A percentile compares a stretch with the other conserved stretches of the same genome.
Conservation (phyloP, 768 basidiomycete genomes). For the Tephrocybe sp. region DNA sequence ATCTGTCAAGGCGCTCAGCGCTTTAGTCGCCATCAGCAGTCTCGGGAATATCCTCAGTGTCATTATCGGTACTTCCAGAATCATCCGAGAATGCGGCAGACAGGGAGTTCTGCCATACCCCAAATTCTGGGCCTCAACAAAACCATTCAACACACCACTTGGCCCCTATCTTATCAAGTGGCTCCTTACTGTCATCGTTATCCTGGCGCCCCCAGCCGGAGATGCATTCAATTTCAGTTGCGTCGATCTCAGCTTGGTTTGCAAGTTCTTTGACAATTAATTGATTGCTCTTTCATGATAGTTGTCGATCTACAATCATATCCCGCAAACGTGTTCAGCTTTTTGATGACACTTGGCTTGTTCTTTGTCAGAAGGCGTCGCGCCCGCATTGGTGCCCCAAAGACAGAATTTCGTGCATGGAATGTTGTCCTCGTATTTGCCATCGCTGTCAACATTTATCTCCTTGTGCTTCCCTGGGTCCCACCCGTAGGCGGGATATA, state of each 20-base stretch:
- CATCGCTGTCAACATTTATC: slow-evolving; percentile 35
- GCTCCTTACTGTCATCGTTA: slow-evolving; percentile 44
- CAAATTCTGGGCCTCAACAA: slow-evolving; percentile 46
- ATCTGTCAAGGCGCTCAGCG: slow-evolving; percentile 32
- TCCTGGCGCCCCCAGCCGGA: slow-evolving; percentile 41
- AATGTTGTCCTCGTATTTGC: slow-evolving; percentile 33
- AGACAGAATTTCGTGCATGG: slow-evolving; percentile 35
- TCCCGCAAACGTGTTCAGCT: slow-evolving; percentile 35
- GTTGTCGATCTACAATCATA: slow-evolving; percentile 40
- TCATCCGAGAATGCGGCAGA: slow-evolving; percentile 45
- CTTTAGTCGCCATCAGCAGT: slow-evolving; percentile 37
- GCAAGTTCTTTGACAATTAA: not conserved
- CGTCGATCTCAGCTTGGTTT: slow-evolving; percentile 7
- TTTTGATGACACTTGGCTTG: slow-evolving; percentile 32
- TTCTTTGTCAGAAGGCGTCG: slow-evolving; percentile 34
- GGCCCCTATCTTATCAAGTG: slow-evolving; percentile 46
- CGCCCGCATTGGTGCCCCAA: slow-evolving; percentile 27
- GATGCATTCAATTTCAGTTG: slow-evolving; percentile 44
- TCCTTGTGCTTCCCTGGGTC: slow-evolving; percentile 40
- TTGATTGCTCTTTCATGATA: slow-evolving; percentile 10
- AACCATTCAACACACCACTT: slow-evolving; percentile 50
- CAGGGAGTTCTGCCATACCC: slow-evolving; percentile 56
- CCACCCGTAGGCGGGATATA: slow-evolving; percentile 36
- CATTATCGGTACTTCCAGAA: slow-evolving; percentile 31
- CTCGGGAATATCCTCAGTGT: slow-evolving; percentile 37